A percentile compares a stretch with the other conserved stretches of the same genome.
phyloP scores from a whole-genome alignment of 83 land plant species.

The Picea abies region DNA sequence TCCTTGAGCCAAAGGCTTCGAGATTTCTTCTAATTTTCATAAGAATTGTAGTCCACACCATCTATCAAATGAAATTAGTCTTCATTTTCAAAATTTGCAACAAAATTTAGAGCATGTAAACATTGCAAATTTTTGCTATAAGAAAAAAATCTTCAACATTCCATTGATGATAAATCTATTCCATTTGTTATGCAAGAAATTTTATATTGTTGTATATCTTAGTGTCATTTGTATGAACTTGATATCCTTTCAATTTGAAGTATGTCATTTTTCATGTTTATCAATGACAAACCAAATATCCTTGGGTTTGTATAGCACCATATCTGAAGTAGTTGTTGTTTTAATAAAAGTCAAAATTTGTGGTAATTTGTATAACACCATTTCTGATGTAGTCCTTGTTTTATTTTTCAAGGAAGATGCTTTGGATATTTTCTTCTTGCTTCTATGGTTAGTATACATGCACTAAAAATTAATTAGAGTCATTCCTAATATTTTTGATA shows the following conservation, averaged over 20 bases:
- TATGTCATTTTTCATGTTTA: background rate
- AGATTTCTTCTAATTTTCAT: background rate
- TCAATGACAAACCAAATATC: conserved; percentile 7
- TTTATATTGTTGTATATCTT: conserved; percentile 1
- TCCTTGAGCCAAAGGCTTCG: too few species aligned
- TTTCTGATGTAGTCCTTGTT: background rate
- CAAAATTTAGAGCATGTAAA: conserved; percentile 4
- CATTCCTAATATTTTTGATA: too few species aligned
- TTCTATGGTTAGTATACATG: background rate
- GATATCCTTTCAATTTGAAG: conserved; percentile 3
- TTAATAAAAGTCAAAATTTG: background rate
- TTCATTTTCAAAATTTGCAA: background rate
- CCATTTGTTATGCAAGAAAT: background rate
- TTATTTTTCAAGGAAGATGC: background rate
- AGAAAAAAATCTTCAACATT: background rate
- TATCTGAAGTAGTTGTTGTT: conserved; percentile 1
- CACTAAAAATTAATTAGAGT: too few species aligned
- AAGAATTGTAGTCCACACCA: background rate
- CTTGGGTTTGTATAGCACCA: conserved; percentile 15
- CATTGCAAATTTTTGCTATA: conserved; percentile 1
- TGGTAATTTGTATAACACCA: background rate
- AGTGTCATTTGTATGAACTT: conserved; percentile 3
- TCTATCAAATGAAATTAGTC: conserved; percentile 2
- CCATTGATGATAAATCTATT: background rate
- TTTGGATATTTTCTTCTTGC: background rate